Evolutionary conservation across 371 early-diverging fungal species (phyloP), one percentile per base, ranked within the genome.

Genomic region (Apophysomyces trapeziformis): DNA sequence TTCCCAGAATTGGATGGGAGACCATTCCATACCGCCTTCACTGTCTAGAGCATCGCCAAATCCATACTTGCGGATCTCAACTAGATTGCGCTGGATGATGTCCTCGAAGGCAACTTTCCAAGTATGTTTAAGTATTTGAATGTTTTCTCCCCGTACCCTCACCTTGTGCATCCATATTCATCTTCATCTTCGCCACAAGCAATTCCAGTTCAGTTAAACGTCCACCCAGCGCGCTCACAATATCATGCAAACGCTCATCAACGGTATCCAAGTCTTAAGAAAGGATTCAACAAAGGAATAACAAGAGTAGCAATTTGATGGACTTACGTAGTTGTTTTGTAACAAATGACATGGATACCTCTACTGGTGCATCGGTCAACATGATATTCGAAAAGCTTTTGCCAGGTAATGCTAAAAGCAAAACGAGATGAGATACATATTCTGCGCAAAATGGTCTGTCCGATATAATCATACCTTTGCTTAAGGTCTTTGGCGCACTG

Each of bases 51-150:
- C 89, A 66, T 92, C 90, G 60, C 87, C 88, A 66, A 94, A 87
- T 0, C 93, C 95, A 57, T 87, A 80, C 73, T 95, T 96, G 45
- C 94, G 91, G 56, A 96, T 83, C 70, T 96, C 96, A 38, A 92
- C 79, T 41, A 95, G 83, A 2, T 93, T 83, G 36, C 91, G 86
- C 35, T 79, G 72, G 7, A 96, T 84, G 58, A 96, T 92, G 58
- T 95, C 95, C 54, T 90, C 78, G 60, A 94, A 84, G 1, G 96
- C 94, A 61, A 87, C 94, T 91, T 67, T 14, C 43, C 21, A 56
- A 16, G 5, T 60, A 26, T n/a, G 61, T 37, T 16, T 5, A 11
- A 14, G 6, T 12, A 35, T 58, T 9, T 36, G 9, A 26, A 39
- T 37, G n/a, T 36, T 45, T 37, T 56, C 38, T 3, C 26, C 18